A percentile compares a stretch with the other conserved stretches of the same genome.
phyloP scores from a whole-genome alignment of 768 basidiomycete genomes.

The Mycena rebaudengoi region DNA sequence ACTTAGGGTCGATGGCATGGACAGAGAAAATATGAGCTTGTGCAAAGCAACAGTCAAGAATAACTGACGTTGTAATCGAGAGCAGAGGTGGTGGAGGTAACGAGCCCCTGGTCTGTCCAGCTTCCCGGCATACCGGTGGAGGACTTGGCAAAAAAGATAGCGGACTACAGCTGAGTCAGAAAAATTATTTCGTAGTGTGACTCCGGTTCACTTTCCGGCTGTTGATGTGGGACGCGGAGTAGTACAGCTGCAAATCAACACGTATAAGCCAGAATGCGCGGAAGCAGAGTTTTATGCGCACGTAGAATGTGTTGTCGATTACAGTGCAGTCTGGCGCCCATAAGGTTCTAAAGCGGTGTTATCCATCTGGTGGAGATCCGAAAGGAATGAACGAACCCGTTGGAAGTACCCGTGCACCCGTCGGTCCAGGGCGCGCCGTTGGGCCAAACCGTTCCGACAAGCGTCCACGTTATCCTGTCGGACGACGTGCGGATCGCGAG shows the following conservation, averaged over 20 bases:
- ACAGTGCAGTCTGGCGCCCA: conserved; percentile 47
- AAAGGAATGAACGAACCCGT: conserved; percentile 29
- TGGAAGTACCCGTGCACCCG: conserved; percentile 38
- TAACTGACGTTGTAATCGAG: conserved; percentile 38
- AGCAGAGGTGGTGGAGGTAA: conserved; percentile 32
- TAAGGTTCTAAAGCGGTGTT: conserved; percentile 23
- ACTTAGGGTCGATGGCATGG: conserved; percentile 65
- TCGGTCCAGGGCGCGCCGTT: conserved; percentile 44
- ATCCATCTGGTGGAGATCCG: not conserved
- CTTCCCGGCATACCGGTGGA: conserved; percentile 37
- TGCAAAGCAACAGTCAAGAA: not conserved
- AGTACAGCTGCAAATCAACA: conserved; percentile 38
- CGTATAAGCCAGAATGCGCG: not conserved
- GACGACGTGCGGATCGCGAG: conserved; percentile 43
- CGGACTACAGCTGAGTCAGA: too few relatives aligned
- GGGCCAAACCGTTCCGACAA: conserved; percentile 40
- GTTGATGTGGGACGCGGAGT: conserved; percentile 43
- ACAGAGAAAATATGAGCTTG: too few relatives aligned
- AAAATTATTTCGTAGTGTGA: too few relatives aligned
- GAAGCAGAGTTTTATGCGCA: not conserved
- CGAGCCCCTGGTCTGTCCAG: conserved; percentile 41
- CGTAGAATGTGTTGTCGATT: conserved; percentile 13
- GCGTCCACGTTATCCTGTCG: conserved; percentile 40
- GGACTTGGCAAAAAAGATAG: conserved; percentile 44
- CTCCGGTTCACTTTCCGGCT: too few relatives aligned